Percentiles rank a stretch among this genome's conserved stretches.
phyloP scores from a whole-genome alignment of 768 basidiomycete species.

The Peribolospora baueri region DNA sequence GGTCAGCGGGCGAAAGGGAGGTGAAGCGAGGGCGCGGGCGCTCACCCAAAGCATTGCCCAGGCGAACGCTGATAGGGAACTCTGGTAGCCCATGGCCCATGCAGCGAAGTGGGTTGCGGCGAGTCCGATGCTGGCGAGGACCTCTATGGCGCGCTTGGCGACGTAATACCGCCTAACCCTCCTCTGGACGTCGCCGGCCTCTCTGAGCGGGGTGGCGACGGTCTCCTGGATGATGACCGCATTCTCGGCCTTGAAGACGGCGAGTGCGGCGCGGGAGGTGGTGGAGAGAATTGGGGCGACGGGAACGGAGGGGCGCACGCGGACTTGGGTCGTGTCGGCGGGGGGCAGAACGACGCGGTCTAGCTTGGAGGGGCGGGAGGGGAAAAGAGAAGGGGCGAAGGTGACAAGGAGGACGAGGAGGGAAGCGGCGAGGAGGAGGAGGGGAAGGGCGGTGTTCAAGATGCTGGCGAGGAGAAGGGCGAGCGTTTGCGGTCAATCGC shows the following conservation, averaged over 20 bases:
- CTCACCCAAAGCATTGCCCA: too few species aligned
- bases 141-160: neutral
- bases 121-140: conserved; percentile 5
- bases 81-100: too few species aligned
- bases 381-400: neutral
- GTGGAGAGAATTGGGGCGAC: neutral
- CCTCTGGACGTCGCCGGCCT: neutral
- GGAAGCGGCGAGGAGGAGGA: conserved; percentile 5
- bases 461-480: neutral
- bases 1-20: conserved; percentile 3
- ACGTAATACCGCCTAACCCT: neutral
- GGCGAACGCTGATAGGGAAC: neutral
- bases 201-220: neutral
- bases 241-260: conserved; percentile 7
- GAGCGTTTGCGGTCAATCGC: neutral
- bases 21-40: neutral
- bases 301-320: neutral
- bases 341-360: neutral
- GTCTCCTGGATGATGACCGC: conserved; percentile 4
- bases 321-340: neutral
- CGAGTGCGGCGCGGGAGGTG: neutral
- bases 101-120: neutral
- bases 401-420: conserved; percentile 1
- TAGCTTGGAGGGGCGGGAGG: neutral
- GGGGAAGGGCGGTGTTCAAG: conserved; percentile 3